phyloP scores from a whole-genome alignment of 805 yeast species.

The Schwanniomyces pseudopolymorphus region DNA sequence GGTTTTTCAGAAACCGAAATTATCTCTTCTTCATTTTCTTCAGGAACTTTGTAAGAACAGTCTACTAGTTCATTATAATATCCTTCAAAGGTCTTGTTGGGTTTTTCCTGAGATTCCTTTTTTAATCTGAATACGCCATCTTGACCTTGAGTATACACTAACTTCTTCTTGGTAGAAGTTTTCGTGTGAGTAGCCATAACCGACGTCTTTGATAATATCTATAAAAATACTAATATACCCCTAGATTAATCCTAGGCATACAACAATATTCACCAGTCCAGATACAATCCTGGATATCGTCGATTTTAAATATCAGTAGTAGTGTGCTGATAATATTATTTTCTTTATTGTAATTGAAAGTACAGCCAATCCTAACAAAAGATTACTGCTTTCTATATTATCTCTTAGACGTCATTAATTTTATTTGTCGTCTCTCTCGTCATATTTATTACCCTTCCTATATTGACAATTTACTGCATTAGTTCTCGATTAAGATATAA shows the following conservation, averaged over 20 bases:
- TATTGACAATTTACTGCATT: conserved; percentile 7
- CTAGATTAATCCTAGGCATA: background rate
- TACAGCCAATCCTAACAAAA: background rate
- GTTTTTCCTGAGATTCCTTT: conserved; percentile 13
- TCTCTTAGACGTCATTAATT: background rate
- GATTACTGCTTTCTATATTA: background rate
- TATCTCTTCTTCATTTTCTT: conserved; percentile 8
- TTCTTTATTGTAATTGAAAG: background rate
- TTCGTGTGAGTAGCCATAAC: conserved; percentile 16
- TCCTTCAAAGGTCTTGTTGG: conserved; percentile 22
- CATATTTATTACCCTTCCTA: background rate
- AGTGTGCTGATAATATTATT: background rate
- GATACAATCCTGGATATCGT: background rate
- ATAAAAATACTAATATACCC: background rate
- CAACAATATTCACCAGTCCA: background rate
- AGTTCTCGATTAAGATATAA: conserved; percentile 8
- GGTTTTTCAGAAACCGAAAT: background rate
- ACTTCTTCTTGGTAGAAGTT: conserved; percentile 23
- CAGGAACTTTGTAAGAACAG: conserved; percentile 27
- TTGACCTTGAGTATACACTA: conserved; percentile 36
- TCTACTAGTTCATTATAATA: conserved; percentile 30
- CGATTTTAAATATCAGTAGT: background rate
- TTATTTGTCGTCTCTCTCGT: background rate
- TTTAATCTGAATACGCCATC: conserved; percentile 40
- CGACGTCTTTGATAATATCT: background rate